These are phyloP conservation scores for Collybiopsis confluens DNA, from an alignment of 768 basidiomycete species.

Conservation along the genomic window DNA sequence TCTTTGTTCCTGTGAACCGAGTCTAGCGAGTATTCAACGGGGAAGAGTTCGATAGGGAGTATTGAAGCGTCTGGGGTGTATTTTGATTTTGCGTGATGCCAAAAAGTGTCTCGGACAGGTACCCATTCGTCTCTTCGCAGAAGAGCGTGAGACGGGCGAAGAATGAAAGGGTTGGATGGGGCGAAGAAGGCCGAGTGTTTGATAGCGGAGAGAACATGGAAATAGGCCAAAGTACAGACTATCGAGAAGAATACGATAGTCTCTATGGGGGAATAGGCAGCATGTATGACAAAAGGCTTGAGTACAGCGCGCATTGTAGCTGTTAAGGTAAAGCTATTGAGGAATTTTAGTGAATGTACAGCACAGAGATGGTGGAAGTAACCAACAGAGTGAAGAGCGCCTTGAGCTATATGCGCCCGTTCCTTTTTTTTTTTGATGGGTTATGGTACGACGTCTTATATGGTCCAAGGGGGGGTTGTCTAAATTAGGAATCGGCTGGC, in stretches of 20 bases:
- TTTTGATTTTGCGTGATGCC: conserved; percentile 32
- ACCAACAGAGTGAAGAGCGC: too few species aligned
- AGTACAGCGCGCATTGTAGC: conserved; percentile 50
- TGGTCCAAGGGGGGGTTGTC: too few species aligned
- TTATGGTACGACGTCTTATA: too few species aligned
- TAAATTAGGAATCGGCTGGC: too few species aligned
- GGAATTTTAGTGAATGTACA: too few species aligned
- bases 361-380: too few species aligned
- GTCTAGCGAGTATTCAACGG: conserved; percentile 60
- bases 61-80: conserved; percentile 21
- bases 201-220: conserved; percentile 86
- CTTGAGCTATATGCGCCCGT: too few species aligned
- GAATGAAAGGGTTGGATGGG: conserved; percentile 34
- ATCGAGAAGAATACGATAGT: conserved; percentile 89
- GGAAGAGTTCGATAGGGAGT: conserved; percentile 64
- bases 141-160: conserved; percentile 54
- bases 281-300: conserved; percentile 65
- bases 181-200: conserved; percentile 84
- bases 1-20: conserved; percentile 7
- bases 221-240: conserved; percentile 89
- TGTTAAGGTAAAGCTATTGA: too few species aligned
- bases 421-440: too few species aligned
- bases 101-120: conserved; percentile 49
- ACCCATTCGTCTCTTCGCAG: conserved; percentile 60
- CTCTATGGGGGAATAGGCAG: conserved; percentile 78